Evolutionary conservation across 179 eudicot genomes (phyloP).

Genomic region (Spergularia azorica): DNA sequence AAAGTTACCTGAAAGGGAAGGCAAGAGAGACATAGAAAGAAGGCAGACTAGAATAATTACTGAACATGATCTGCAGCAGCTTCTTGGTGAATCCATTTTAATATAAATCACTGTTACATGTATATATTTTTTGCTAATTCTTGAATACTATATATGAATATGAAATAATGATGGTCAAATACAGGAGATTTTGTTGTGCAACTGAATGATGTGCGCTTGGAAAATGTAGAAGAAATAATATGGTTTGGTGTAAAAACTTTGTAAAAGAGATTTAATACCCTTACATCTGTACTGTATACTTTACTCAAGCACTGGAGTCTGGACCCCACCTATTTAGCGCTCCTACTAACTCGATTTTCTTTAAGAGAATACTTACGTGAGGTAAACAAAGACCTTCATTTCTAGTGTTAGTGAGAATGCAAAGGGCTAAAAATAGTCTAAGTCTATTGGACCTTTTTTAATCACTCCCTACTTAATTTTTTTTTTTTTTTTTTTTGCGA

Average conservation of each 20-base stretch:
- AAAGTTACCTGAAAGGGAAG: slow-evolving; percentile 29
- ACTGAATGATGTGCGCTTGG: not conserved
- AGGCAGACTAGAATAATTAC: slow-evolving; percentile 25
- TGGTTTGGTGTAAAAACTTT: slow-evolving; percentile 8
- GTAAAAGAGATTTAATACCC: slow-evolving; percentile 3
- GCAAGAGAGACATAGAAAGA: slow-evolving; percentile 20
- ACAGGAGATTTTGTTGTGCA: not conserved
- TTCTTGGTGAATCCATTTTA: slow-evolving; percentile 16
- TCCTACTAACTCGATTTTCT: too few relatives aligned
- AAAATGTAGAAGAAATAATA: not conserved
- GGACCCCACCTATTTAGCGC: slow-evolving; percentile 13
- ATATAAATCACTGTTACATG: not conserved
- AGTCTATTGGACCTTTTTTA: too few relatives aligned
- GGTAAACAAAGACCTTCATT: too few relatives aligned
- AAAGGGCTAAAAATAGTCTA: too few relatives aligned
- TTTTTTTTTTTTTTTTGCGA: too few relatives aligned
- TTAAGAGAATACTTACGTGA: too few relatives aligned
- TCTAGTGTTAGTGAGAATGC: too few relatives aligned
- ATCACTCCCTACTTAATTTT: too few relatives aligned
- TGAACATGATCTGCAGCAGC: slow-evolving; percentile 10
- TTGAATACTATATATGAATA: slow-evolving; percentile 7
- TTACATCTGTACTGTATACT: not conserved
- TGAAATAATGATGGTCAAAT: not conserved
- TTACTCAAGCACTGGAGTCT: not conserved
- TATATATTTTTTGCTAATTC: slow-evolving; percentile 7